Evolutionary conservation across 208 protist genomes (phyloP), one percentile per base, ranked within the genome.

Genomic region (Acanthamoeba culbertsoni): DNA sequence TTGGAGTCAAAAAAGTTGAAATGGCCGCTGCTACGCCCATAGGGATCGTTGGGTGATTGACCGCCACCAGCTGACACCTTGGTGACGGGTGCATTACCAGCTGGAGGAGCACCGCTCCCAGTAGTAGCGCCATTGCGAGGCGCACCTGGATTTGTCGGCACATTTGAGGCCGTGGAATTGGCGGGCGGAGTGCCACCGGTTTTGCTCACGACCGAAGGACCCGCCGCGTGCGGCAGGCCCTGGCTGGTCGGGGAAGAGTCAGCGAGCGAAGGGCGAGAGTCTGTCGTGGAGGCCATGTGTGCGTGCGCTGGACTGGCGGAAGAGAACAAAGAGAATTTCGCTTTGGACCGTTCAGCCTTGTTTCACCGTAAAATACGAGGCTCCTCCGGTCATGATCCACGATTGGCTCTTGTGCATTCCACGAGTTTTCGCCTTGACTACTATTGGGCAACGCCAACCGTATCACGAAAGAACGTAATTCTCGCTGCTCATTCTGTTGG

Each of bases 211-310:
- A n/a, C n/a, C 33, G 28, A 42, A 42, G 59, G 59, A 26, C 6
- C 31, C 28, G 59, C 28, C 28, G 6, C 10, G 2, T 2, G n/a
- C 28, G 7, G 59, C 23, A 40, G 59, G 7, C 3, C n/a, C 59
- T 42, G 28, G 28, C 28, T 40, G 20, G 18, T 63, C 59, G 59
- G 4, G n/a, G 59, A 68, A 68, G 59, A 68, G 59, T 68, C 59
- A 42, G 59, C 33, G 59, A 68, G 59, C 31, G 28, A 42, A 33
- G 59, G 59, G 1, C 59, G 59, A 33, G 59, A 68, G 59, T 68
- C 59, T 68, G 59, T 68, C 59, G 59, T 68, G 59, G 59, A 68
- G 31, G 59, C 59, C 59, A 68, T 68, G 59, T 68, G 59, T 68
- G 59, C 59, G 59, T 68, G 59, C 59, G 20, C 59, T 68, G 59